Evolutionary conservation across 2,329 filamentous ascomycete species (phyloP).

Genomic region (Ustilaginoidea virens): DNA sequence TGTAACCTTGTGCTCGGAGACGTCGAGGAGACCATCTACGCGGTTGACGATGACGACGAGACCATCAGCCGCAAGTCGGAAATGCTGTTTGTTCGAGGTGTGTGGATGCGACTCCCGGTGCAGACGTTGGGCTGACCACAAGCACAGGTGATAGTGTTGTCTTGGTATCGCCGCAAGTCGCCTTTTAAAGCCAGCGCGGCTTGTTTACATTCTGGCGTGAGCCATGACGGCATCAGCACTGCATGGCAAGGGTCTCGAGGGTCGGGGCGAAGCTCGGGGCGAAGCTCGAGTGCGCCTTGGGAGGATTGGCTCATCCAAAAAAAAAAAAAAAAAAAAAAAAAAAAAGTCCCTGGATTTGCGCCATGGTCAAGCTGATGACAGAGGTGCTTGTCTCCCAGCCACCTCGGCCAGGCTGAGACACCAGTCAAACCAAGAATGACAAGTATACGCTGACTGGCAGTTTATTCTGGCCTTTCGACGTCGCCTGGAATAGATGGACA

Average conservation of each 20-base stretch:
- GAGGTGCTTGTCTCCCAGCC: too few relatives aligned
- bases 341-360: too few relatives aligned
- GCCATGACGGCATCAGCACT: background rate
- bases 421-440: background rate
- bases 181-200: constrained; percentile 17
- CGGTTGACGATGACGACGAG: constrained; percentile 85
- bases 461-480: too few relatives aligned
- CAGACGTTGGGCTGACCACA: background rate
- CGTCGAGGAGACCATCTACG: constrained; percentile 92
- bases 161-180: constrained; percentile 48
- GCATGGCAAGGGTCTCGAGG: background rate
- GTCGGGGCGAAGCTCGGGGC: background rate
- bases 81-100: constrained; percentile 88
- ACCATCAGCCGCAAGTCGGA: constrained; percentile 94
- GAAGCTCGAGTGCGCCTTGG: too few relatives aligned
- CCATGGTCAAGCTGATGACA: too few relatives aligned
- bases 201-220: background rate
- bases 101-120: too few relatives aligned
- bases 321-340: background rate
- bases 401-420: too few relatives aligned
- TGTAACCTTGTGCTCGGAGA: constrained; percentile 95
- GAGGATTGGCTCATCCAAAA: background rate
- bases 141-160: constrained; percentile 54
- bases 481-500: background rate
- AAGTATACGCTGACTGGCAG: background rate